Base-by-base conservation (phyloP, 441 rosid species). In the Populus tomentosa region DNA sequence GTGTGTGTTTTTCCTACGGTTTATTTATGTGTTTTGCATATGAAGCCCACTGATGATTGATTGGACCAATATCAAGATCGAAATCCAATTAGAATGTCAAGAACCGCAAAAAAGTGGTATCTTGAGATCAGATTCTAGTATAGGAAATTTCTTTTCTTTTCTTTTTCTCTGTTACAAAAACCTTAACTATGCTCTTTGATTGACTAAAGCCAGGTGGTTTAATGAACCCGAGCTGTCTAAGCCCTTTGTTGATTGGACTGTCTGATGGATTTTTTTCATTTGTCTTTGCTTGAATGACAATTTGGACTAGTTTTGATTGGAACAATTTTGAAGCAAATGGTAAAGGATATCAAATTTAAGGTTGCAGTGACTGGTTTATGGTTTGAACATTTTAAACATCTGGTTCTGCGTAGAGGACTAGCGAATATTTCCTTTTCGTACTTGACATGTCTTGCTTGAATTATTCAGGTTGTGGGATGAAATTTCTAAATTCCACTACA, bases 401-500 rank as follows among this genome's bases (percentile, higher is more conserved):
- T 28, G 30, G 30, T 28, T 28, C 30, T 28, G 30, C 2, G 30
- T 28, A 28, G 30, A 28, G 30, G 30, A 28, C 30, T 28, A 28
- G 30, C 3, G 30, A 28, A 28, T 28, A 28, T 28, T 28, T 28
- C 30, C 30, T 28, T 28, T 28, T 28, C 30, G 0, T 28, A 28
- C 30, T 28, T 28, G 30, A 28, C 30, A 28, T 28, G 30, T 32
- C 66, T 73, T 75, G 32, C 72, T 76, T 53, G 69, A 77, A 75
- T 66, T 71, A 69, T 76, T 80, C 84, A 90, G 97, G 89, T 75
- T 81, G 98, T 83, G 94, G 88, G 80, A 90, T 91, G 94, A 92
- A 92, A 89, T 77, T 96, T 64, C 73, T 89, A 77, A 92, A 96
- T 80, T 89, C 98, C 62, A 91, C 94, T 62, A 80, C 88, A 76